Conservation (phyloP, 192 early-diverging fungal species). For the Backusella westeae region DNA sequence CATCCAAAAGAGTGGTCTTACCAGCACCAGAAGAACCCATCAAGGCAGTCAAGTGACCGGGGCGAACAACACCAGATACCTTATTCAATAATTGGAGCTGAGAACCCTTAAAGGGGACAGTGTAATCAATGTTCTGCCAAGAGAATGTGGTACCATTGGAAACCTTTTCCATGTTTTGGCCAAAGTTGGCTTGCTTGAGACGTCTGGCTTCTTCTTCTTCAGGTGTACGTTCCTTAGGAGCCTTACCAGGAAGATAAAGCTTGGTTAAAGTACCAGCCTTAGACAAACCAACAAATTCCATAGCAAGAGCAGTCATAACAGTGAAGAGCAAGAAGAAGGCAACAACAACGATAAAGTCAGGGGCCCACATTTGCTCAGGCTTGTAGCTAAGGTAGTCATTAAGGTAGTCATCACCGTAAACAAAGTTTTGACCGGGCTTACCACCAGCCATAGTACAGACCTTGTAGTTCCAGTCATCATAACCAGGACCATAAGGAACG, state of each 20-base stretch:
- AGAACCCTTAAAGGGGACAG: slow-evolving; percentile 61
- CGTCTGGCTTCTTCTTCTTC: slow-evolving; percentile 38
- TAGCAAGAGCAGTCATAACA: slow-evolving; percentile 40
- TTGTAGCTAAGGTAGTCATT: slow-evolving; percentile 53
- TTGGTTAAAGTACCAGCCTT: slow-evolving; percentile 52
- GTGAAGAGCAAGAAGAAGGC: slow-evolving; percentile 47
- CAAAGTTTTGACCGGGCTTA: slow-evolving; percentile 47
- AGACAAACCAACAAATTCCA: slow-evolving; percentile 65
- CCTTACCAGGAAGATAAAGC: slow-evolving; percentile 42
- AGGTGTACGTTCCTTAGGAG: slow-evolving; percentile 20
- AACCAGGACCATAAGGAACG: slow-evolving; percentile 36
- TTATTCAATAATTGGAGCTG: slow-evolving; percentile 64
- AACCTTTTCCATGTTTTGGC: slow-evolving; percentile 37
- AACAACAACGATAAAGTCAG: slow-evolving; percentile 57
- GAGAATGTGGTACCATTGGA: slow-evolving; percentile 50
- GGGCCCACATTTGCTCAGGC: slow-evolving; percentile 52
- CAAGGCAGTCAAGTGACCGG: slow-evolving; percentile 82
- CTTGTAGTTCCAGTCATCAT: slow-evolving; percentile 41
- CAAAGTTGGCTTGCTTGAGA: slow-evolving; percentile 34
- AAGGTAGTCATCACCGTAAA: slow-evolving; percentile 63
- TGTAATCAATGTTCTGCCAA: slow-evolving; percentile 68
- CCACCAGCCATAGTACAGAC: slow-evolving; percentile 67
- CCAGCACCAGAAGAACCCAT: slow-evolving; percentile 94
- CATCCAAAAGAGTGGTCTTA: slow-evolving; percentile 76
- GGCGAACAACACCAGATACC: slow-evolving; percentile 66